Conservation (phyloP, 805 yeast species). For the Wickerhamiella australiensis region DNA sequence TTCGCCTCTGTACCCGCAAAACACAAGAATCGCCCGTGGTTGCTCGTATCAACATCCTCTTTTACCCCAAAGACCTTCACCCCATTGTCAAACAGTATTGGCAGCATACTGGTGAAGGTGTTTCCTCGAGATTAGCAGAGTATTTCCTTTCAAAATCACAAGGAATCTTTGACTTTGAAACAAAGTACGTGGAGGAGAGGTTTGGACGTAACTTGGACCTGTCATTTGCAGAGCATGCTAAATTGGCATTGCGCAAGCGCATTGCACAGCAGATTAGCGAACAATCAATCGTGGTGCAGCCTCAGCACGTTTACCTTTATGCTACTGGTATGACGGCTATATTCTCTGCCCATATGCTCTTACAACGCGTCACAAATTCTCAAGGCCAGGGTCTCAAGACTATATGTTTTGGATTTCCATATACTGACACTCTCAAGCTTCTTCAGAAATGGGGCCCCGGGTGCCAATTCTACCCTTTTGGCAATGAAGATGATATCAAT, state of each 20-base stretch:
- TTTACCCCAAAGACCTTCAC: constrained; percentile 50
- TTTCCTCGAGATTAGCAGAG: constrained; percentile 81
- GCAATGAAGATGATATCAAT: constrained; percentile 51
- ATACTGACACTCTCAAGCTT: constrained; percentile 81
- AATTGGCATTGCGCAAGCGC: constrained; percentile 56
- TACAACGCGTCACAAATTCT: constrained; percentile 20
- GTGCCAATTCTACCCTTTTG: constrained; percentile 70
- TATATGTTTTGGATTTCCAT: constrained; percentile 93
- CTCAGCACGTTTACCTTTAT: constrained; percentile 63
- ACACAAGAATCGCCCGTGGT: constrained; percentile 33
- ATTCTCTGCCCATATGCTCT: constrained; percentile 55
- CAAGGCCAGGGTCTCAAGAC: constrained; percentile 36
- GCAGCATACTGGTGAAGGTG: constrained; percentile 98
- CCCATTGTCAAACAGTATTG: constrained; percentile 73
- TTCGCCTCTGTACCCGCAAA: constrained; percentile 25
- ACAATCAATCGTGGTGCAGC: constrained; percentile 7
- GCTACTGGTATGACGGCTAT: constrained; percentile 93
- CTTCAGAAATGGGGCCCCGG: constrained; percentile 88
- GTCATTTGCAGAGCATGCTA: constrained; percentile 63
- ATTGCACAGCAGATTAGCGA: constrained; percentile 35
- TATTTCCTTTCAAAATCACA: constrained; percentile 43
- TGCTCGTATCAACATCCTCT: constrained; percentile 64
- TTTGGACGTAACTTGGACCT: constrained; percentile 82
- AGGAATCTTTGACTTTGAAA: constrained; percentile 4
- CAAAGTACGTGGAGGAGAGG: constrained; percentile 66